Evolutionary conservation across 306 rosid species (phyloP).

Genomic region (Rosa lucieae): DNA sequence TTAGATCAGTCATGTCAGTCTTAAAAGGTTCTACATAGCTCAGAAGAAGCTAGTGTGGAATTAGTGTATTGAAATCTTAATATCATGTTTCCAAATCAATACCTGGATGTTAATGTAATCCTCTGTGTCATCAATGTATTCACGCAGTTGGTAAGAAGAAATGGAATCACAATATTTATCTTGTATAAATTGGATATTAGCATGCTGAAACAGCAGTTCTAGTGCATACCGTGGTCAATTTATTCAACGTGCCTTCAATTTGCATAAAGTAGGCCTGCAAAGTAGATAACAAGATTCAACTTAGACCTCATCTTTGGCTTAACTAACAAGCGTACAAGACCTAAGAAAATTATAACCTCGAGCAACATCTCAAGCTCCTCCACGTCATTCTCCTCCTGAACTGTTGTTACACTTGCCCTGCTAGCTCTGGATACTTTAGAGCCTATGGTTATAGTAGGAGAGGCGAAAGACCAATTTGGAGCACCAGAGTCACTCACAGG

Average conservation of each 20-base stretch:
- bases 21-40: background rate
- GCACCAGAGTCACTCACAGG: too few species aligned
- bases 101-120: conserved; percentile 91
- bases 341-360: too few species aligned
- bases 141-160: conserved; percentile 50
- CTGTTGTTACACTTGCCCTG: too few species aligned
- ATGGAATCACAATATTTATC: conserved; percentile 1
- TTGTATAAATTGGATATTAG: background rate
- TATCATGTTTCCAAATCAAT: conserved; percentile 6
- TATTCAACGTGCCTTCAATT: conserved; percentile 71
- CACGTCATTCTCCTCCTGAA: too few species aligned
- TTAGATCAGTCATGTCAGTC: background rate
- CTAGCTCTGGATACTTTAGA: too few species aligned
- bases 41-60: background rate
- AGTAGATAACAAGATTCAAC: too few species aligned
- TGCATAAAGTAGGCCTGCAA: conserved; percentile 77
- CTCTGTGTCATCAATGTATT: conserved; percentile 83
- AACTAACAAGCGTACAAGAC: too few species aligned
- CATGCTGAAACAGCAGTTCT: conserved; percentile 1
- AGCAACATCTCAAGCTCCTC: too few species aligned
- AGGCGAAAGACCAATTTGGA: too few species aligned
- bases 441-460: too few species aligned
- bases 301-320: too few species aligned
- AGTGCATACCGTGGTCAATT: conserved; percentile 62
- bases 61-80: background rate